Evolutionary conservation across 805 yeast genomes (phyloP).

Genomic region (Teunomyces pallodes): DNA sequence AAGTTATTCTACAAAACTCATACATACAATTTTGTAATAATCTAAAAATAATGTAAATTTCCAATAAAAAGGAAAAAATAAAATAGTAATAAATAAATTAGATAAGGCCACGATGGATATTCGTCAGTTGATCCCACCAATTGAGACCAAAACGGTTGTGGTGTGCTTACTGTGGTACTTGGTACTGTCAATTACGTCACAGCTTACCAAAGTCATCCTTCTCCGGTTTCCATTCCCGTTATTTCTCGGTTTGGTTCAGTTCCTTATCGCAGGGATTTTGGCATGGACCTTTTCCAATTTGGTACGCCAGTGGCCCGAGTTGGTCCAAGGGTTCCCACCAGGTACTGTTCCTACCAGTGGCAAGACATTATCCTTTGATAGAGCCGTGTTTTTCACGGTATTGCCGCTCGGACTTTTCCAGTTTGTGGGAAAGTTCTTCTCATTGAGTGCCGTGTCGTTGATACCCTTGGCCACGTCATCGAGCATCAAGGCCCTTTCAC

Average conservation of each 20-base stretch:
- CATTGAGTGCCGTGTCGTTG: slow-evolving; percentile 61
- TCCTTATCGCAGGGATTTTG: slow-evolving; percentile 47
- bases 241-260: slow-evolving; percentile 64
- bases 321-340: slow-evolving; percentile 43
- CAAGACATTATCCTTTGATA: slow-evolving; percentile 19
- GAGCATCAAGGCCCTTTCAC: slow-evolving; percentile 66
- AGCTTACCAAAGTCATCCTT: slow-evolving; percentile 56
- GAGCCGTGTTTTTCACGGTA: slow-evolving; percentile 42
- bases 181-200: slow-evolving; percentile 63
- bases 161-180: slow-evolving; percentile 60
- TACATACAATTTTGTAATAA: no score
- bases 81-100: background rate
- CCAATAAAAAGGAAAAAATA: background rate
- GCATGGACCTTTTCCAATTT: slow-evolving; percentile 38
- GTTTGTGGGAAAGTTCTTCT: slow-evolving; percentile 60
- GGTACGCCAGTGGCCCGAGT: slow-evolving; percentile 27
- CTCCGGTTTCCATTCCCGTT: slow-evolving; percentile 58
- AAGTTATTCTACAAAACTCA: no score
- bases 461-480: slow-evolving; percentile 70
- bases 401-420: slow-evolving; percentile 67
- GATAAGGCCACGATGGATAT: slow-evolving; percentile 1
- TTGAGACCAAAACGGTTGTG: slow-evolving; percentile 35
- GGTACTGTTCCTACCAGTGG: slow-evolving; percentile 51
- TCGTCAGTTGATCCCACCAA: slow-evolving; percentile 22
- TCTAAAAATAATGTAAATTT: background rate